Conservation (phyloP, 2,329 filamentous ascomycete species). For the Stromatinia cepivora region DNA sequence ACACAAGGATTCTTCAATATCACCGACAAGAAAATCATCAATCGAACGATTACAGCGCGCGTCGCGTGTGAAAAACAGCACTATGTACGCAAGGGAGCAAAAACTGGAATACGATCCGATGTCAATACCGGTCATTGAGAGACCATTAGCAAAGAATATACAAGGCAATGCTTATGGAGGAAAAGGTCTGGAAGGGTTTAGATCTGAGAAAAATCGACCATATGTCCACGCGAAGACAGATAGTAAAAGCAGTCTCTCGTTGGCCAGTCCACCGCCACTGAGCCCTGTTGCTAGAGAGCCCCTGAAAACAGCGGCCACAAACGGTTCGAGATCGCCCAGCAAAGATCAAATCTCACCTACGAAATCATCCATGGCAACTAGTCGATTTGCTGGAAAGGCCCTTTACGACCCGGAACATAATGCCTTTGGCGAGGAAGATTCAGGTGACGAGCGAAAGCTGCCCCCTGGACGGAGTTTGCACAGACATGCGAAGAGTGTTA, state of each 20-base stretch:
- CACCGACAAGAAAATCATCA: slow-evolving; percentile 78
- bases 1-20: slow-evolving; percentile 57
- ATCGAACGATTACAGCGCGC: slow-evolving; percentile 95
- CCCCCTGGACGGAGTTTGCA: slow-evolving; percentile 68
- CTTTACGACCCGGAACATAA: slow-evolving; percentile 69
- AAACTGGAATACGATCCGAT: slow-evolving; percentile 90
- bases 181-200: slow-evolving; percentile 54
- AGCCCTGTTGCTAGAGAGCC: slow-evolving; percentile 43
- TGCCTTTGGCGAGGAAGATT: slow-evolving; percentile 67
- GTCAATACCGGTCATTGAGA: slow-evolving; percentile 73
- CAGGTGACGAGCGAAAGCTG: slow-evolving; percentile 58
- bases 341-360: slow-evolving; percentile 75
- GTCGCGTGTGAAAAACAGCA: slow-evolving; percentile 96
- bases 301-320: slow-evolving; percentile 41
- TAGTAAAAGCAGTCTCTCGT: slow-evolving; percentile 61
- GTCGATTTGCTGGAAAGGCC: slow-evolving; percentile 58
- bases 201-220: slow-evolving; percentile 47
- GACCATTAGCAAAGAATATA: slow-evolving; percentile 72
- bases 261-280: slow-evolving; percentile 49
- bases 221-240: slow-evolving; percentile 54
- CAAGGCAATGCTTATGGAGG: slow-evolving; percentile 71
- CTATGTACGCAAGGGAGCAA: slow-evolving; percentile 90
- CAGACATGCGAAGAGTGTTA: slow-evolving; percentile 93
- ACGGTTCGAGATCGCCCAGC: slow-evolving; percentile 52
- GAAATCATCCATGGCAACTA: slow-evolving; percentile 81